A percentile compares a stretch with the other conserved stretches of the same genome.
phyloP scores from a whole-genome alignment of 2,329 filamentous ascomycete genomes.

The Lecanicillium sp. region DNA sequence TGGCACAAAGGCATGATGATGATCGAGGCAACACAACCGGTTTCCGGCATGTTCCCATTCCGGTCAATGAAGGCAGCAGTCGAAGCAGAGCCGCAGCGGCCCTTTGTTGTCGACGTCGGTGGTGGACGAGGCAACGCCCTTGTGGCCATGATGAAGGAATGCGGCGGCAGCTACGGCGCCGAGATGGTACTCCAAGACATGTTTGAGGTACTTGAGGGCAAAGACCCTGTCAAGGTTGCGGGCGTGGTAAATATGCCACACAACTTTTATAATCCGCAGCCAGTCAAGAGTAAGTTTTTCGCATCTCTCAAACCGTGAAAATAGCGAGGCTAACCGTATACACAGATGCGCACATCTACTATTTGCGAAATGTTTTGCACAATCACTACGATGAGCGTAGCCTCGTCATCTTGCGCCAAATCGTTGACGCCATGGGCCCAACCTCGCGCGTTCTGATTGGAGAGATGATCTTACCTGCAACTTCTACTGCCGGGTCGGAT shows the following conservation, averaged over 20 bases:
- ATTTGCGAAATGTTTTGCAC: no score
- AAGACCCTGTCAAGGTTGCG: conserved; percentile 9
- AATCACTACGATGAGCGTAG: no score
- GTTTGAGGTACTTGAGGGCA: conserved; percentile 9
- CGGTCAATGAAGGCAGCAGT: conserved; percentile 16
- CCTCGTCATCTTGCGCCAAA: no score
- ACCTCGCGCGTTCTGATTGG: no score
- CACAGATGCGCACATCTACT: no score
- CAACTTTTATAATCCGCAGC: conserved; percentile 17
- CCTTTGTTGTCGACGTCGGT: conserved; percentile 21
- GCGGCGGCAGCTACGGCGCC: conserved; percentile 10
- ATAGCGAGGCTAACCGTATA: no score
- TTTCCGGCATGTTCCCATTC: conserved; percentile 22
- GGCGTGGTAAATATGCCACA: conserved; percentile 17
- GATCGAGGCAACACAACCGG: conserved; percentile 16
- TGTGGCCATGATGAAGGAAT: neutral
- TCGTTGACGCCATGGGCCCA: no score
- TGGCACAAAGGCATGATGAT: conserved; percentile 20
- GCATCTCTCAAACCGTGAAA: no score
- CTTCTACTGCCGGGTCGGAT: no score
- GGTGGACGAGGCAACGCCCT: conserved; percentile 18
- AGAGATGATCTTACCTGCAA: no score
- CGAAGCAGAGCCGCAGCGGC: conserved; percentile 17
- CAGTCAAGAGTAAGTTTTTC: no score
- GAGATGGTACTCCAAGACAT: conserved; percentile 23